Evolutionary conservation across 148 eudicot species (phyloP), one percentile per base, ranked within the genome.

Genomic region (Camellia japonica): DNA sequence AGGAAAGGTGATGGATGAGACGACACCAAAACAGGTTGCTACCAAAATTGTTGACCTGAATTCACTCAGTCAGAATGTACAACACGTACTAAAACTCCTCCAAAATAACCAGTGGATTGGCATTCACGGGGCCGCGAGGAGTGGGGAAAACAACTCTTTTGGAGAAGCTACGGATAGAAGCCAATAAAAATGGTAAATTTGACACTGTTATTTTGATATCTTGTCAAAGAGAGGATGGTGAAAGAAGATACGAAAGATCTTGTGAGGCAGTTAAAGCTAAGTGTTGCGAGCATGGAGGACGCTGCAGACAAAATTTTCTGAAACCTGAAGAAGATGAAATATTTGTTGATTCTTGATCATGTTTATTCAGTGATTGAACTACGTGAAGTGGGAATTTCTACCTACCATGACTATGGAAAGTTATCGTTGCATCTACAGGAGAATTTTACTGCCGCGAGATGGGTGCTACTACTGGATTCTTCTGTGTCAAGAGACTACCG

Each of bases 301-400:
- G 75, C 43, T 12, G 78, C 49, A 38, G 5, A 5, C 67, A 43
- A 56, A 72, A 79, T n/a, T 83, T 11, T 78, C 85, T 16, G 44
- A 16, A 74, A 9, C 61, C 52, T 83, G 4, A 70, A 79, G 44
- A 78, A 74, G 14, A 78, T 13, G 47, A 83, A 74, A 64, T 83
- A 78, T 67, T 83, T 83, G 47, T 60, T 83, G 11, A 74, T 83
- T 16, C 20, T 83, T 46, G 85, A 83, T 79, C 63, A 83, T 16
- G 82, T 83, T 74, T 56, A 2, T 43, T 38, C n/a, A n/a, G n/a
- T n/a, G 12, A 67, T 83, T 68, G 38, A 79, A 18, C 52, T 83
- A 41, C 51, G 58, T 58, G 63, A 20, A 18, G 42, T 79, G 19
- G 85, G 85, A 73, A 79, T 83, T 68, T 8, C n/a, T 72, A 60